Evolutionary conservation across 768 basidiomycete genomes (phyloP).

Genomic region (Lactarius hatsudake): DNA sequence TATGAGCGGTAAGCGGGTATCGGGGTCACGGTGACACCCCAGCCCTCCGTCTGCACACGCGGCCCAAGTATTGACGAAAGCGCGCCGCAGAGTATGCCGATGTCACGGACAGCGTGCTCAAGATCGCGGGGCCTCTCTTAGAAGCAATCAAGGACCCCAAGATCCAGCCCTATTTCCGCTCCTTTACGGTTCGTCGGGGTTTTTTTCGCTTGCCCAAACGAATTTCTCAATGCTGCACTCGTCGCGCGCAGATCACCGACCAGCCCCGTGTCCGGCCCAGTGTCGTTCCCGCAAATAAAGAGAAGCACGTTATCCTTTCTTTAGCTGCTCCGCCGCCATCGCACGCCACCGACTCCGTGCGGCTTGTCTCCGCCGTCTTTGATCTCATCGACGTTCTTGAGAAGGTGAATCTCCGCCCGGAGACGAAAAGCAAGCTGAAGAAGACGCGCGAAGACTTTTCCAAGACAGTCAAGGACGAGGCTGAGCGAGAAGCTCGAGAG

Average conservation of each 20-base stretch:
- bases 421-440: slow-evolving; percentile 75
- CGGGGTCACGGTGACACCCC: not conserved
- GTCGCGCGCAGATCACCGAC: slow-evolving; percentile 63
- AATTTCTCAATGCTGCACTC: slow-evolving; percentile 10
- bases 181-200: slow-evolving; percentile 61
- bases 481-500: slow-evolving; percentile 64
- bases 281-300: slow-evolving; percentile 45
- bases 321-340: slow-evolving; percentile 53
- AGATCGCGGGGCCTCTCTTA: slow-evolving; percentile 52
- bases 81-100: slow-evolving; percentile 70
- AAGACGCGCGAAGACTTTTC: slow-evolving; percentile 72
- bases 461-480: slow-evolving; percentile 64
- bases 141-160: slow-evolving; percentile 59
- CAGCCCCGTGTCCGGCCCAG: slow-evolving; percentile 73
- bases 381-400: slow-evolving; percentile 68
- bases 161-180: slow-evolving; percentile 75
- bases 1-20: slow-evolving; percentile 59
- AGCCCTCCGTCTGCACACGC: not conserved
- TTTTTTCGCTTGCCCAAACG: slow-evolving; percentile 7
- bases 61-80: slow-evolving; percentile 16
- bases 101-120: slow-evolving; percentile 74
- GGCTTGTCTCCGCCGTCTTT: slow-evolving; percentile 68
- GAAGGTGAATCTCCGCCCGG: slow-evolving; percentile 60
- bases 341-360: slow-evolving; percentile 48
- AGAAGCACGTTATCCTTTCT: slow-evolving; percentile 75